A percentile compares a stretch with the other conserved stretches of the same genome.
phyloP scores from a whole-genome alignment of 108 stramenopile species.

The Cyclotella baltica region DNA sequence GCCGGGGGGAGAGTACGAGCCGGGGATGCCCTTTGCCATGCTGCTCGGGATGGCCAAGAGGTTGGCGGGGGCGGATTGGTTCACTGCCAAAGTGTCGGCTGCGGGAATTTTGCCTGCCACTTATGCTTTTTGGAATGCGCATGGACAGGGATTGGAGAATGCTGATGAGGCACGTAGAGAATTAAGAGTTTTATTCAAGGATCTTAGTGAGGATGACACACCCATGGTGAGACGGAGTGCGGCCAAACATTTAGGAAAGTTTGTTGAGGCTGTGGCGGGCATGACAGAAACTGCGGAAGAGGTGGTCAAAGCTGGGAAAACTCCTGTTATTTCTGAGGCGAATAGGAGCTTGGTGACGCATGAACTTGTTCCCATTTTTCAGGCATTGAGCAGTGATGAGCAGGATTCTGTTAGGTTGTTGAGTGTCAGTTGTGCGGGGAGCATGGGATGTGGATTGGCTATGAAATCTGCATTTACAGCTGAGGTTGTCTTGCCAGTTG shows the following conservation, averaged over 20 bases:
- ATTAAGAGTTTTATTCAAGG: slow-evolving; percentile 72
- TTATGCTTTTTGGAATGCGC: slow-evolving; percentile 53
- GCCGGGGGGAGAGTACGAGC: slow-evolving; percentile 40
- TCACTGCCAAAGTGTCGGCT: slow-evolving; percentile 94
- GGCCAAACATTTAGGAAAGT: slow-evolving; percentile 75
- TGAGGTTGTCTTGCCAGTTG: slow-evolving; percentile 75
- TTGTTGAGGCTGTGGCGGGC: slow-evolving; percentile 58
- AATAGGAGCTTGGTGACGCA: slow-evolving; percentile 38
- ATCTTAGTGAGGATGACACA: slow-evolving; percentile 91
- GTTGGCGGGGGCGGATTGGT: slow-evolving; percentile 94
- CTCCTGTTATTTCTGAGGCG: slow-evolving; percentile 31
- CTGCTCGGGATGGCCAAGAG: slow-evolving; percentile 81
- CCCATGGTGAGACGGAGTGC: slow-evolving; percentile 97
- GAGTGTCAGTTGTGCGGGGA: slow-evolving; percentile 78
- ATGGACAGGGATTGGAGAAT: slow-evolving; percentile 22
- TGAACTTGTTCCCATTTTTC: slow-evolving; percentile 77
- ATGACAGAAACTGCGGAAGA: slow-evolving; percentile 51
- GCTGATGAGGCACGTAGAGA: slow-evolving; percentile 57
- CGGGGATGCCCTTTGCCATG: slow-evolving; percentile 27
- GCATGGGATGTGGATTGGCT: slow-evolving; percentile 74
- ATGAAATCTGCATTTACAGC: slow-evolving; percentile 57
- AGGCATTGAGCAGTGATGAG: slow-evolving; percentile 90
- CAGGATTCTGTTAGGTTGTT: slow-evolving; percentile 96
- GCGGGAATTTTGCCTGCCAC: slow-evolving; percentile 74
- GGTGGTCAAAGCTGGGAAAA: slow-evolving; percentile 36